Conservation (phyloP, 1,284 basidiomycete genomes). For the Pascua guehoae region DNA sequence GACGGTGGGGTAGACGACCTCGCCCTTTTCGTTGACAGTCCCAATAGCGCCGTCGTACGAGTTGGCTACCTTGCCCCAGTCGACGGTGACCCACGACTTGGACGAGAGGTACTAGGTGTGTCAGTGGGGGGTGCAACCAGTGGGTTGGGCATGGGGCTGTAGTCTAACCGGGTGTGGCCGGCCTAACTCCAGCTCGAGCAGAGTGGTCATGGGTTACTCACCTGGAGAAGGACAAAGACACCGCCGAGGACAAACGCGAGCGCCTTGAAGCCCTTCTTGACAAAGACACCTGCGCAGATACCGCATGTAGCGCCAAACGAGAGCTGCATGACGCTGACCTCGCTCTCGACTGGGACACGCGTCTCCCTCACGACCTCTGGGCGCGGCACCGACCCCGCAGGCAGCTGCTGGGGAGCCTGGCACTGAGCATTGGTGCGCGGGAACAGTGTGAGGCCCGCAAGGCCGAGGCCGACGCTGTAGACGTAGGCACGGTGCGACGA, state of each 20-base stretch:
- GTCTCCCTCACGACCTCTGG: background rate
- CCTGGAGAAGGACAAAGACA: slow-evolving; percentile 81
- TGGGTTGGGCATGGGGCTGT: background rate
- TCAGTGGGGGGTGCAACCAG: background rate
- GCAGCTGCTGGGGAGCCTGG: slow-evolving; percentile 3
- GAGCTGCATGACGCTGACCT: slow-evolving; percentile 74
- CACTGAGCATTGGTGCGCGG: slow-evolving; percentile 9
- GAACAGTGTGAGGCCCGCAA: slow-evolving; percentile 21
- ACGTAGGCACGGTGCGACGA: slow-evolving; percentile 5
- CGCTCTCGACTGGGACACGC: slow-evolving; percentile 53
- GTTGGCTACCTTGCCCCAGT: slow-evolving; percentile 64
- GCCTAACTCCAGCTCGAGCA: background rate
- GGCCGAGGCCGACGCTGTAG: slow-evolving; percentile 36
- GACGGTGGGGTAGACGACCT: slow-evolving; percentile 60
- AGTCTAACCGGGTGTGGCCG: no score
- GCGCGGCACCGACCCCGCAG: background rate
- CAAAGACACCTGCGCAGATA: slow-evolving; percentile 84
- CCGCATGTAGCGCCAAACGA: slow-evolving; percentile 83
- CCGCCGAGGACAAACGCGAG: slow-evolving; percentile 81
- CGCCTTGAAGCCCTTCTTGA: slow-evolving; percentile 85
- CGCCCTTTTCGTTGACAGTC: slow-evolving; percentile 58
- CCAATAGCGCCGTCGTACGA: slow-evolving; percentile 71
- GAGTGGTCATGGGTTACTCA: slow-evolving; percentile 39
- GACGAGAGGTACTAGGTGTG: slow-evolving; percentile 67
- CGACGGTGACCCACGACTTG: slow-evolving; percentile 65